phyloP scores from a whole-genome alignment of 164 flowering plant species.

The Annona squamosa region DNA sequence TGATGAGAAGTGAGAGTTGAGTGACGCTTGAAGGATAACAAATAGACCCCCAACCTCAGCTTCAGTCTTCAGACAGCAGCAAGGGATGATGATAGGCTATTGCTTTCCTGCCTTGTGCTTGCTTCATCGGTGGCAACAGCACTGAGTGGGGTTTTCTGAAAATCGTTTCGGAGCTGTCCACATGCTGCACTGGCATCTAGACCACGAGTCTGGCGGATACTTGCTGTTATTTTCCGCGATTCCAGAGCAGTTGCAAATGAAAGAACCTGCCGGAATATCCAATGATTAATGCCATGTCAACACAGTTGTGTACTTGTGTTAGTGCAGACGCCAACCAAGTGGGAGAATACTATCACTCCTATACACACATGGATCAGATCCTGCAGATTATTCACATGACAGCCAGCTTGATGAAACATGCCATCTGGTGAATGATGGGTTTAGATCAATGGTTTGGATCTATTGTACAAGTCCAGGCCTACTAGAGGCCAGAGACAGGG shows the following conservation, averaged over 20 bases:
- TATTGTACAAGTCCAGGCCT: too few relatives aligned
- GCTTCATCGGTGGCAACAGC: constrained; percentile 37
- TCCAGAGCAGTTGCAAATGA: constrained; percentile 80
- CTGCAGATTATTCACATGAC: too few relatives aligned
- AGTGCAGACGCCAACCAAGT: not conserved
- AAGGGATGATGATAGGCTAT: too few relatives aligned
- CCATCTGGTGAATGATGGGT: too few relatives aligned
- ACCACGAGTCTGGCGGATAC: constrained; percentile 86
- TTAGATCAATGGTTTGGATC: too few relatives aligned
- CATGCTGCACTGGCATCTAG: constrained; percentile 97
- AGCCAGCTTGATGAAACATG: too few relatives aligned
- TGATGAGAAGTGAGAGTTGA: too few relatives aligned
- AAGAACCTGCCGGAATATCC: constrained; percentile 36
- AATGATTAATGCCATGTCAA: not conserved
- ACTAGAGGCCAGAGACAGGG: too few relatives aligned
- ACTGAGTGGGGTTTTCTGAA: constrained; percentile 68
- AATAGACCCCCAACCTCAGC: too few relatives aligned
- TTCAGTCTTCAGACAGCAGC: too few relatives aligned
- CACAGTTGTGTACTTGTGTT: not conserved
- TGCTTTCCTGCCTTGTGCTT: constrained; percentile 30
- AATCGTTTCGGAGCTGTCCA: constrained; percentile 89
- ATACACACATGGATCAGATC: too few relatives aligned
- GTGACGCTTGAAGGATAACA: too few relatives aligned
- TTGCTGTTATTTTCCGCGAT: constrained; percentile 69
- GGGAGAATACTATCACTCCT: not conserved